phyloP scores from a whole-genome alignment of 2,329 filamentous ascomycete genomes.

The Penicillium glabrum region DNA sequence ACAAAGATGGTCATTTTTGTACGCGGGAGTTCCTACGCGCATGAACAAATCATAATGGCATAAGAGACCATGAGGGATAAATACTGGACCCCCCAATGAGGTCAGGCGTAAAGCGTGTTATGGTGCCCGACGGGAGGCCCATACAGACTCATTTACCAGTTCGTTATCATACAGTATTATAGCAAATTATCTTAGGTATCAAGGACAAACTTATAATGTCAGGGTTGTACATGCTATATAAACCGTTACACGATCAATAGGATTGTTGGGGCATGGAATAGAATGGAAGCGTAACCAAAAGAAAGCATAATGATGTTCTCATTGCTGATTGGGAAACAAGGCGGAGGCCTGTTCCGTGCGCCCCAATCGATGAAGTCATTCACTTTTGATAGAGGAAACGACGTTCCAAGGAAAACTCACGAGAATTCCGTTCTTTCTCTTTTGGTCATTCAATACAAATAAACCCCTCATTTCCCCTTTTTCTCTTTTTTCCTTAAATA shows the following conservation, averaged over 20 bases:
- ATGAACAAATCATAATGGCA: background rate
- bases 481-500: background rate
- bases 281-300: background rate
- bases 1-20: background rate
- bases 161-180: background rate
- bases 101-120: background rate
- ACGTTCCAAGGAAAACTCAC: background rate
- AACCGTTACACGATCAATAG: background rate
- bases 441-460: background rate
- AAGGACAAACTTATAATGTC: background rate
- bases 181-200: too few relatives aligned
- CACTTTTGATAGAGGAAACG: background rate
- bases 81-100: background rate
- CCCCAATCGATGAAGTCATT: slow-evolving; percentile 26
- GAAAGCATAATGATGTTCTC: background rate
- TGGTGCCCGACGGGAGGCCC: background rate
- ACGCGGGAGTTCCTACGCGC: background rate
- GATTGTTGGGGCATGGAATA: background rate
- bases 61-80: background rate
- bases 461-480: background rate
- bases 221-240: background rate
- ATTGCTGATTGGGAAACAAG: slow-evolving; percentile 11
- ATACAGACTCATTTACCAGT: background rate
- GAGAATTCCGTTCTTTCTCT: background rate
- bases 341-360: slow-evolving; percentile 22